Evolutionary conservation across 2,329 filamentous ascomycete species (phyloP), one percentile per base, ranked within the genome.

Genomic region (Dactylellina drechsleri): DNA sequence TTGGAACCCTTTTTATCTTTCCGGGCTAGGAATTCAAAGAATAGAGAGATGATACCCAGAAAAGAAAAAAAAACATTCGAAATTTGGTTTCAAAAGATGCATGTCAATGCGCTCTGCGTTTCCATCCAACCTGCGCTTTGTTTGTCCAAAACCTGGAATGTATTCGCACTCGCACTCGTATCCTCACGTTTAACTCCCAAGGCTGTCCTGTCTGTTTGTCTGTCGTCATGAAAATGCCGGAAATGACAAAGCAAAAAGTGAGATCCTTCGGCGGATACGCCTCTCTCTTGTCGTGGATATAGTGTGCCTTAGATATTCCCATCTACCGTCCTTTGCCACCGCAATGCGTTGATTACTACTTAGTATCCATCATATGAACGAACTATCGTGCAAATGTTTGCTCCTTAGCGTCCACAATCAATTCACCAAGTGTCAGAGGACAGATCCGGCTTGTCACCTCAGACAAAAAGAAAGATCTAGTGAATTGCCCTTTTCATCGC

Each of bases 41-140:
- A 23, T 23, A 23, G 23, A 36, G 31, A 36, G 31, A 36, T 5
- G 31, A 52, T 20, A 52, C 49, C n/a, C 2, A 52, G n/a, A 56
- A 41, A 47, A 47, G n/a, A n/a, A 53, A 40, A 56, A 41, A 47
- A 47, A 47, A n/a, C 10, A 36, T 36, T 36, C 31, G 31, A 18
- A 47, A 47, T 47, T 56, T 20, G 13, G 28, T n/a, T 56, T 56
- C 16, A n/a, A 31, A 16, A 31, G 4, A 56, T 56, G 53, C 53
- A 28, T 56, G 53, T 18, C 54, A 58, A 58, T 43, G 54, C 54
- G 26, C 53, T 36, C n/a, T 57, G 28, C 53, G 53, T 57, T 43
- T 57, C 31, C 52, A 23, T 36, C 31, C 31, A 36, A 5, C 10
- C 52, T 26, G 16, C 28, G 20, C 53, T 41, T 7, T 16, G 28